These are phyloP conservation scores for Earliella scabrosa DNA, from an alignment of 1,284 basidiomycete species.

Conservation along the genomic window DNA sequence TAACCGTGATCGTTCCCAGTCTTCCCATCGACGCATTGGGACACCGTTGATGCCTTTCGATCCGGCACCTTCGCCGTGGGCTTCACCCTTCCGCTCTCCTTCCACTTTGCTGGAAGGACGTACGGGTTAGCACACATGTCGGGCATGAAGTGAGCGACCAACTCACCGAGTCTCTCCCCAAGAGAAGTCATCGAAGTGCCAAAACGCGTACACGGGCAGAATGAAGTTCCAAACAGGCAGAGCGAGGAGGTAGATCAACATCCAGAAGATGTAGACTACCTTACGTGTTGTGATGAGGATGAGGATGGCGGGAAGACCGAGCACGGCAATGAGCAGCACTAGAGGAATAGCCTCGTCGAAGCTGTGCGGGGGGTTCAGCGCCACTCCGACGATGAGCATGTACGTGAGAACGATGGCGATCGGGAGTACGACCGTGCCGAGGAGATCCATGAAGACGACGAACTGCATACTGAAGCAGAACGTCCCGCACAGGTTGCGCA, in stretches of 20 bases:
- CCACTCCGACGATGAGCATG: slow-evolving; percentile 84
- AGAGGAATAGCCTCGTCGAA: slow-evolving; percentile 97
- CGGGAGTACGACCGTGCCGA: slow-evolving; percentile 95
- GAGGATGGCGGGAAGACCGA: slow-evolving; percentile 92
- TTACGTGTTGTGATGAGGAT: slow-evolving; percentile 96
- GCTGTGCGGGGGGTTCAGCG: slow-evolving; percentile 78
- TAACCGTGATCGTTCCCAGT: slow-evolving; percentile 97
- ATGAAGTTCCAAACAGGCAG: slow-evolving; percentile 97
- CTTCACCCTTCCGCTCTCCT: slow-evolving; percentile 81
- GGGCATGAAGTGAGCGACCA: background rate
- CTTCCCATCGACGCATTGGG: slow-evolving; percentile 96
- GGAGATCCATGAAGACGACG: slow-evolving; percentile 97
- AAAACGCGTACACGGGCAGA: slow-evolving; percentile 94
- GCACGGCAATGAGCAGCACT: slow-evolving; percentile 86
- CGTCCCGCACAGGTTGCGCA: slow-evolving; percentile 94
- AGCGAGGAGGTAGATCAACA: slow-evolving; percentile 93
- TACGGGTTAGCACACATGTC: background rate
- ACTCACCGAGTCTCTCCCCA: slow-evolving; percentile 96
- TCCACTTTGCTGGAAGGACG: slow-evolving; percentile 80
- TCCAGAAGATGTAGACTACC: slow-evolving; percentile 96
- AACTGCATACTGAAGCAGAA: slow-evolving; percentile 99
- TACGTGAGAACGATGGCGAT: slow-evolving; percentile 95
- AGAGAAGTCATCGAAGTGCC: slow-evolving; percentile 99
- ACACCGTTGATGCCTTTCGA: slow-evolving; percentile 65
- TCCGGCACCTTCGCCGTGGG: slow-evolving; percentile 74